These are phyloP conservation scores for Teratosphaeriaceae sp. DNA, from an alignment of 2,329 filamentous ascomycete genomes.

Conservation along the genomic window DNA sequence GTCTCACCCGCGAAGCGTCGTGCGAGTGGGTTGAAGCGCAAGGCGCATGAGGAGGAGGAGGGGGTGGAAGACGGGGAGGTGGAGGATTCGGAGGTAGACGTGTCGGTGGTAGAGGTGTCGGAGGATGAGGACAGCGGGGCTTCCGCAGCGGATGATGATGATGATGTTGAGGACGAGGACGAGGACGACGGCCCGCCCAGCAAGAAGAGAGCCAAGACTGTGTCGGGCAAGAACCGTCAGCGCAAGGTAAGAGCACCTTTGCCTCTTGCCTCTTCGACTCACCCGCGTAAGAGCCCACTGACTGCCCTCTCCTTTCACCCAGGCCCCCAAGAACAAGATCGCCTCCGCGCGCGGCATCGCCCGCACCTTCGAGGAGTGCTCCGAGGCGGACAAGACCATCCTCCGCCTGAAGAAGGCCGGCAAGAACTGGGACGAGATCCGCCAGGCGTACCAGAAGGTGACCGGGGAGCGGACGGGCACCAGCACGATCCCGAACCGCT, in stretches of 20 bases:
- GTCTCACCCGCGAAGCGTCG: too few species aligned
- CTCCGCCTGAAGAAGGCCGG: conserved; percentile 23
- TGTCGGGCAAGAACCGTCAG: neutral
- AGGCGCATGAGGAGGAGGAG: neutral
- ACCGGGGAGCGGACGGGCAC: conserved; percentile 29
- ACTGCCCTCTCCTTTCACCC: neutral
- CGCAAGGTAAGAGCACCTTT: conserved; percentile 1
- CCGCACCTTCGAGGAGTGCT: conserved; percentile 22
- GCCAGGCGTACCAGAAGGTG: conserved; percentile 19
- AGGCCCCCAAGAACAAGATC: neutral
- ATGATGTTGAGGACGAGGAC: neutral
- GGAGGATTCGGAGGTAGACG: neutral
- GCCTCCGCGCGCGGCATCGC: conserved; percentile 1
- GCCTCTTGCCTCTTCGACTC: neutral
- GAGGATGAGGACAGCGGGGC: neutral
- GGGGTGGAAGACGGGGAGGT: neutral
- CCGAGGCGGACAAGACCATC: conserved; percentile 22
- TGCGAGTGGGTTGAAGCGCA: too few species aligned
- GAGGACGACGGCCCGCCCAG: neutral
- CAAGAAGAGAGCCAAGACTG: neutral
- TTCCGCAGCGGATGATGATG: neutral
- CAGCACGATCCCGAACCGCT: conserved; percentile 34
- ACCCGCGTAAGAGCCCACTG: neutral
- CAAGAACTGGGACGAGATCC: conserved; percentile 22
- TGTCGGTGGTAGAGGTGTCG: neutral